Evolutionary conservation across 2,329 filamentous ascomycete species (phyloP).

Genomic region (Aspergillus ibericus): DNA sequence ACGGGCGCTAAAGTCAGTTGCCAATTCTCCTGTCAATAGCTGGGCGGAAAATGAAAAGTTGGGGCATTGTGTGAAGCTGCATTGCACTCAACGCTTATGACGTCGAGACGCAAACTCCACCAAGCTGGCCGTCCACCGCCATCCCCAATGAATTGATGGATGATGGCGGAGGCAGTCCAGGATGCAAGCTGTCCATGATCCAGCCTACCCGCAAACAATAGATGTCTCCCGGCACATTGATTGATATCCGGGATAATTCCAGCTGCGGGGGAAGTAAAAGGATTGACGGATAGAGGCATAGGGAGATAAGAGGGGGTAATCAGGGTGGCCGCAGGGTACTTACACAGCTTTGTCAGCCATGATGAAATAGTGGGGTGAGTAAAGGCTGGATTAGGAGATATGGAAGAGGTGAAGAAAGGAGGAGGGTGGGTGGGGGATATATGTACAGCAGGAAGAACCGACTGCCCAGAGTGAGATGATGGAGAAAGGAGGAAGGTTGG

Average conservation of each 20-base stretch:
- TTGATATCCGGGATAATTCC: background rate
- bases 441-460: conserved; percentile 16
- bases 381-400: conserved; percentile 14
- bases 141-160: background rate
- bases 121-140: background rate
- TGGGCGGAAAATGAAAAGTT: conserved; percentile 12
- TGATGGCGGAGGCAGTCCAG: background rate
- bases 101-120: background rate
- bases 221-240: background rate
- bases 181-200: background rate
- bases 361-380: conserved; percentile 26
- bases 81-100: background rate
- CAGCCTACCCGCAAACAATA: background rate
- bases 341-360: conserved; percentile 49
- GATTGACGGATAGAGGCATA: conserved; percentile 8
- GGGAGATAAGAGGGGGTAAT: conserved; percentile 11
- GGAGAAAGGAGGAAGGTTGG: conserved; percentile 11
- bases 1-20: conserved; percentile 64
- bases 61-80: conserved; percentile 6
- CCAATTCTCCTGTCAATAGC: conserved; percentile 37
- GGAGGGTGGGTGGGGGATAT: conserved; percentile 12
- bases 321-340: conserved; percentile 28
- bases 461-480: conserved; percentile 7
- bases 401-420: conserved; percentile 8
- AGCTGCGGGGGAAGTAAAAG: background rate